Conservation (phyloP, 2,329 filamentous ascomycete genomes). For the Diplocarpon rosae region DNA sequence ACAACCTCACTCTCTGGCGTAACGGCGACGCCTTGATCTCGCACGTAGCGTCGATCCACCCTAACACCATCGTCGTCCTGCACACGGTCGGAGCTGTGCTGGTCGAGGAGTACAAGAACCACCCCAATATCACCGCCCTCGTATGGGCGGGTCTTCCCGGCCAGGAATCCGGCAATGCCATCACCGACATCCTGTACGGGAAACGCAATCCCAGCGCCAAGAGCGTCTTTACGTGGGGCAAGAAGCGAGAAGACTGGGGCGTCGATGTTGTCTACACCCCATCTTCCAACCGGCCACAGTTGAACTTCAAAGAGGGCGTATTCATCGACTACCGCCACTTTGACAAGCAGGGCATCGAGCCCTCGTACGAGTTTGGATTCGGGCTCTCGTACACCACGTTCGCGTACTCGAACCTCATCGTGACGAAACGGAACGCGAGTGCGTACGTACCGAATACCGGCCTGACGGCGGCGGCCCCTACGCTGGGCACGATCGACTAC, state of each 20-base stretch:
- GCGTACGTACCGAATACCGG: slow-evolving; percentile 43
- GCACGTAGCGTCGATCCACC: slow-evolving; percentile 64
- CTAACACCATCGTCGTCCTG: slow-evolving; percentile 85
- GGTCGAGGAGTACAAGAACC: slow-evolving; percentile 61
- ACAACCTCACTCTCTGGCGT: slow-evolving; percentile 85
- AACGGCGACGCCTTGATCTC: slow-evolving; percentile 70
- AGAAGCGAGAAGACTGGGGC: slow-evolving; percentile 32
- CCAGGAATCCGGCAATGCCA: slow-evolving; percentile 70
- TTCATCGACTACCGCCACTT: slow-evolving; percentile 77
- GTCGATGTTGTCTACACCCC: slow-evolving; percentile 31
- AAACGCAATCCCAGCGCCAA: slow-evolving; percentile 65
- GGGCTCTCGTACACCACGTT: slow-evolving; percentile 75
- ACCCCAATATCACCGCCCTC: slow-evolving; percentile 73
- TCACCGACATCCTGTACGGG: slow-evolving; percentile 74
- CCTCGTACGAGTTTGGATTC: slow-evolving; percentile 71
- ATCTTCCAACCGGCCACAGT: slow-evolving; percentile 45
- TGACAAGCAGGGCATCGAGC: slow-evolving; percentile 49
- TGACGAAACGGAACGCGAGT: slow-evolving; percentile 20
- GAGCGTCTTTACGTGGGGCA: slow-evolving; percentile 70
- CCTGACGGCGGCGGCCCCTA: slow-evolving; percentile 50
- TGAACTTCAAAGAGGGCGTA: slow-evolving; percentile 64
- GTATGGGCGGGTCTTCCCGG: slow-evolving; percentile 77
- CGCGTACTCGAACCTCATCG: slow-evolving; percentile 53
- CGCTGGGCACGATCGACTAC: slow-evolving; percentile 50
- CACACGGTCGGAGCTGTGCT: slow-evolving; percentile 77